These are phyloP conservation scores for Metschnikowia colocasiae DNA, from an alignment of 805 yeast genomes.

Conservation along the genomic window DNA sequence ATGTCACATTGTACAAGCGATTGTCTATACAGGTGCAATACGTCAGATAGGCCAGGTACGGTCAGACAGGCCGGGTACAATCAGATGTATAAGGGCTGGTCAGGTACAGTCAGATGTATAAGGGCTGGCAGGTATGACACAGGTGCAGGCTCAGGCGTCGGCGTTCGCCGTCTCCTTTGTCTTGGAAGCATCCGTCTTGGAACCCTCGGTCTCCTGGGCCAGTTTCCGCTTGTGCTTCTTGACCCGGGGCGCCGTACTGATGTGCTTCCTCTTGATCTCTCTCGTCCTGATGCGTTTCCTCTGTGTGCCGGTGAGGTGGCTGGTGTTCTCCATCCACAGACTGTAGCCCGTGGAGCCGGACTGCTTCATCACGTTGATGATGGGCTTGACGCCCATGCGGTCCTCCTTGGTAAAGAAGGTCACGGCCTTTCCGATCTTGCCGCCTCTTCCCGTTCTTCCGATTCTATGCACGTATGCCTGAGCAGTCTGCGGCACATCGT, in stretches of 20 bases:
- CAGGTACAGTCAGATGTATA: too few relatives aligned
- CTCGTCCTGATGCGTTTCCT: constrained; percentile 57
- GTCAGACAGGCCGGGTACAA: too few relatives aligned
- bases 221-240: constrained; percentile 62
- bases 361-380: constrained; percentile 92
- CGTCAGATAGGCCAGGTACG: too few relatives aligned
- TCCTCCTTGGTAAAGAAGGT: constrained; percentile 95
- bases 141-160: too few relatives aligned
- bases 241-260: constrained; percentile 78
- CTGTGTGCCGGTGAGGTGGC: constrained; percentile 60
- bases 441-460: constrained; percentile 98
- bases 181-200: constrained; percentile 69
- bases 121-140: too few relatives aligned
- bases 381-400: constrained; percentile 66
- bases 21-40: too few relatives aligned
- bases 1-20: too few relatives aligned
- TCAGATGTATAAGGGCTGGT: too few relatives aligned
- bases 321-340: constrained; percentile 75
- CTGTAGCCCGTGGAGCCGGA: constrained; percentile 72
- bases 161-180: constrained; percentile 45
- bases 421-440: constrained; percentile 78
- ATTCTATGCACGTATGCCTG: constrained; percentile 96
- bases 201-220: constrained; percentile 43
- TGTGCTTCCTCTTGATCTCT: constrained; percentile 62
- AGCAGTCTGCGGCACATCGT: constrained; percentile 91